These are phyloP conservation scores for Geranium incanum DNA, from an alignment of 441 rosid genomes.

Conservation along the genomic window DNA sequence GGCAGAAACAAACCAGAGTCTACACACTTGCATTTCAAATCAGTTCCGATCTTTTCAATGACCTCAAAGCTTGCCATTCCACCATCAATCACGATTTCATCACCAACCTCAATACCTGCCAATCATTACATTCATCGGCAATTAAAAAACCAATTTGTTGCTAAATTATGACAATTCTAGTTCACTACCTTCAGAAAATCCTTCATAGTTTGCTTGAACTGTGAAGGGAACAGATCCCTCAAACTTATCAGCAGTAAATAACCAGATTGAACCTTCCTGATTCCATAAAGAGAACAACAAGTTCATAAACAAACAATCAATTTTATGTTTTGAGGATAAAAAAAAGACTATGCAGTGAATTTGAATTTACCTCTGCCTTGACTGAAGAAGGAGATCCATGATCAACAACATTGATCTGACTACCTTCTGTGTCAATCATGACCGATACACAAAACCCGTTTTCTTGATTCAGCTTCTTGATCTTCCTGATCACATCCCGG, in stretches of 20 bases:
- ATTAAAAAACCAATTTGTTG: background rate
- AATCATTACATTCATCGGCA: slow-evolving; percentile 7
- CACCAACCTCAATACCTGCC: slow-evolving; percentile 57
- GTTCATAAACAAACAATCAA: background rate
- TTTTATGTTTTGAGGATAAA: background rate
- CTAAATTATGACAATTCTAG: background rate
- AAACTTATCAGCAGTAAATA: slow-evolving; percentile 43
- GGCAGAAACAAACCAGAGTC: slow-evolving; percentile 65
- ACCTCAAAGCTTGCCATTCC: slow-evolving; percentile 75
- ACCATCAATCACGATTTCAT: slow-evolving; percentile 61
- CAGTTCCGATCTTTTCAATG: slow-evolving; percentile 48
- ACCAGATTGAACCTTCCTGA: slow-evolving; percentile 67
- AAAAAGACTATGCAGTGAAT: slow-evolving; percentile 7
- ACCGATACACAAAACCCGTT: slow-evolving; percentile 54
- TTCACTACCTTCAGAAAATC: slow-evolving; percentile 55
- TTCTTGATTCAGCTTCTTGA: slow-evolving; percentile 47
- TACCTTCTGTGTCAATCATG: slow-evolving; percentile 77
- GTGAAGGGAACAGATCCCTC: slow-evolving; percentile 50
- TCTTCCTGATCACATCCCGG: slow-evolving; percentile 48
- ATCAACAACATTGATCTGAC: slow-evolving; percentile 67
- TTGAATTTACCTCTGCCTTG: slow-evolving; percentile 53
- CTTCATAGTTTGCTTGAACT: slow-evolving; percentile 52
- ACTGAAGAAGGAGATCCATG: slow-evolving; percentile 60
- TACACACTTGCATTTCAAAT: slow-evolving; percentile 52
- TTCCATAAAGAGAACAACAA: slow-evolving; percentile 12